These are phyloP conservation scores for Clonostachys byssicola DNA, from an alignment of 2,329 filamentous ascomycete species.

Conservation along the genomic window DNA sequence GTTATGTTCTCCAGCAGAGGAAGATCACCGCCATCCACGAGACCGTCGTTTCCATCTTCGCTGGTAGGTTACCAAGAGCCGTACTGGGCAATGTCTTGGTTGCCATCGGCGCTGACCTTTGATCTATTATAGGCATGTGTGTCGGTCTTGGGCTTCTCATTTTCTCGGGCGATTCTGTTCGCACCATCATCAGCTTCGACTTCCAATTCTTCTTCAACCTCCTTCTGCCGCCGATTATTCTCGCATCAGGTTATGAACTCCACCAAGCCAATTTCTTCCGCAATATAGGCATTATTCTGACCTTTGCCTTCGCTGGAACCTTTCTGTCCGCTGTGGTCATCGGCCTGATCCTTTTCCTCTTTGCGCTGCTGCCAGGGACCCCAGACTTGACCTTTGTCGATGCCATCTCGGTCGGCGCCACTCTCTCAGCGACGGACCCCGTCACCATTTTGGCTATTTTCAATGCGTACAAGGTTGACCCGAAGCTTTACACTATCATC, in stretches of 20 bases:
- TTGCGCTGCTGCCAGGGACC: conserved; percentile 80
- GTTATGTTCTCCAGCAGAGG: conserved; percentile 93
- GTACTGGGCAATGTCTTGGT: background rate
- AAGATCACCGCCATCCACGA: conserved; percentile 98
- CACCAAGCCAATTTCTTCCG: conserved; percentile 99
- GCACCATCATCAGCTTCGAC: conserved; percentile 91
- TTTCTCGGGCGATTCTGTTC: conserved; percentile 76
- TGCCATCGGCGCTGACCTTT: background rate
- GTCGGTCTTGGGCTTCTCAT: conserved; percentile 86
- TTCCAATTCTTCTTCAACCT: conserved; percentile 99
- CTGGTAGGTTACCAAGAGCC: conserved; percentile 48
- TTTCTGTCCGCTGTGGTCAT: conserved; percentile 97
- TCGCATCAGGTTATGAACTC: conserved; percentile 93
- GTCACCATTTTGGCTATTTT: conserved; percentile 98
- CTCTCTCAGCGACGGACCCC: conserved; percentile 92
- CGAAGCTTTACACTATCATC: conserved; percentile 97
- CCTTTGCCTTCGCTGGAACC: conserved; percentile 94
- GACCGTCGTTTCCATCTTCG: conserved; percentile 97
- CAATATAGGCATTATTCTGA: conserved; percentile 94
- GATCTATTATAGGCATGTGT: conserved; percentile 69
- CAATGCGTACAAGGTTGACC: conserved; percentile 98
- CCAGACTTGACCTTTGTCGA: conserved; percentile 89
- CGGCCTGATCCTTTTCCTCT: conserved; percentile 82
- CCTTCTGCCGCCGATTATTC: conserved; percentile 94
- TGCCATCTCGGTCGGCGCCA: conserved; percentile 93